phyloP scores from a whole-genome alignment of 352 stramenopile species.

The Phytophthora idaei region DNA sequence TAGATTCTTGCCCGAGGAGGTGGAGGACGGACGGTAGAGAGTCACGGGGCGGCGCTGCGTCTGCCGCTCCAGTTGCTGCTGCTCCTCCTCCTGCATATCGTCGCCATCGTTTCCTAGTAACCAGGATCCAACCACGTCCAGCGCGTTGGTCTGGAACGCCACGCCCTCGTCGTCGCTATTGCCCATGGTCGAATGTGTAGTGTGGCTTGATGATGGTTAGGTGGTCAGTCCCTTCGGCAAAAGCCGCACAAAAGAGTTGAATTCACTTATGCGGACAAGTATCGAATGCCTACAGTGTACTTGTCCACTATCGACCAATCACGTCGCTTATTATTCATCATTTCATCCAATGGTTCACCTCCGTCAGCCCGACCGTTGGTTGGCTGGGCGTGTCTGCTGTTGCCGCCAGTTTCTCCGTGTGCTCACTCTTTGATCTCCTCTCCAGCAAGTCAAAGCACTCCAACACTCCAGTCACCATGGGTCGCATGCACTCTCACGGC shows the following conservation, averaged over 20 bases:
- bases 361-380: slow-evolving; percentile 21
- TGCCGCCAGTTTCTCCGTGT: neutral
- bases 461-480: slow-evolving; percentile 84
- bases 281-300: neutral
- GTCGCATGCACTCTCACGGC: slow-evolving; percentile 98
- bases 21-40: slow-evolving; percentile 59
- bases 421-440: slow-evolving; percentile 78
- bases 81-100: slow-evolving; percentile 4
- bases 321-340: neutral
- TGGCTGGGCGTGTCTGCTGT: slow-evolving; percentile 29
- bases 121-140: slow-evolving; percentile 74
- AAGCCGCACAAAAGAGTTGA: slow-evolving; percentile 17
- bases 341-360: slow-evolving; percentile 24
- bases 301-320: slow-evolving; percentile 14
- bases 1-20: slow-evolving; percentile 18
- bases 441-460: slow-evolving; percentile 57
- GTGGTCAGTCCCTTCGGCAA: neutral
- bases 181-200: slow-evolving; percentile 14
- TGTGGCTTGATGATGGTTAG: slow-evolving; percentile 6
- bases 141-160: slow-evolving; percentile 55
- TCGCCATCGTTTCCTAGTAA: slow-evolving; percentile 42
- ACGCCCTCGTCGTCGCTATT: slow-evolving; percentile 58
- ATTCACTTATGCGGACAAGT: neutral
- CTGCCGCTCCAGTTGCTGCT: slow-evolving; percentile 18
- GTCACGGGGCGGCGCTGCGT: slow-evolving; percentile 38